These are phyloP conservation scores for Jamesozyma rosinii DNA, from an alignment of 805 yeast species.

Conservation along the genomic window DNA sequence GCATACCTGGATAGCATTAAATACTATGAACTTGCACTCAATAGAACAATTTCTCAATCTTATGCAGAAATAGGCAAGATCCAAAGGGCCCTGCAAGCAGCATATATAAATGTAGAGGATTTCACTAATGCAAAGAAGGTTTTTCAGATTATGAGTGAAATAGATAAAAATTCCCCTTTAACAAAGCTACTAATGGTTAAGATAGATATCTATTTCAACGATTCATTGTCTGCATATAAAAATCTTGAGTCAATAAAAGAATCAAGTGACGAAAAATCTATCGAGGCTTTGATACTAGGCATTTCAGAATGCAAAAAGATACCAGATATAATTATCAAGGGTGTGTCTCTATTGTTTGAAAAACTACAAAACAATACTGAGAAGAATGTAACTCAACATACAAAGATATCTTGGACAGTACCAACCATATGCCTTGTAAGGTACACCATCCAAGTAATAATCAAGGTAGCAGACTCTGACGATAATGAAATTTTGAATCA, in stretches of 20 bases:
- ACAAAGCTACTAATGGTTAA: constrained; percentile 31
- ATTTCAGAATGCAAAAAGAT: constrained; percentile 24
- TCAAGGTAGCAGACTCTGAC: constrained; percentile 19
- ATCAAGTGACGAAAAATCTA: constrained; percentile 30
- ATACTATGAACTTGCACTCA: constrained; percentile 25
- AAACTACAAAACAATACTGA: constrained; percentile 10
- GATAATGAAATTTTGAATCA: constrained; percentile 1
- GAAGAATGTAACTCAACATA: not conserved
- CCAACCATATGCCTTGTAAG: constrained; percentile 22
- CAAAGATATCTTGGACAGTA: constrained; percentile 10
- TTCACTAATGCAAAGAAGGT: constrained; percentile 15
- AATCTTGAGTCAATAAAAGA: constrained; percentile 30
- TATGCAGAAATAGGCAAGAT: constrained; percentile 31
- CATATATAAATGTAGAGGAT: constrained; percentile 20
- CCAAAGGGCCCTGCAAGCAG: constrained; percentile 31
- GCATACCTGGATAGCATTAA: constrained; percentile 15
- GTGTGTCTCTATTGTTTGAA: constrained; percentile 23
- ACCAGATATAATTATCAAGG: constrained; percentile 21
- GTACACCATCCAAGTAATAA: constrained; percentile 28
- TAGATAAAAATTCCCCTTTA: constrained; percentile 20
- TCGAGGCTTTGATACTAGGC: constrained; percentile 29
- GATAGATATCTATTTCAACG: constrained; percentile 10
- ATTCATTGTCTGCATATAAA: constrained; percentile 11
- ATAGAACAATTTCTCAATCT: constrained; percentile 18
- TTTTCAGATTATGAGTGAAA: constrained; percentile 19